Conservation (phyloP, 495 filamentous ascomycete genomes). For the Filosporella fistucella region DNA sequence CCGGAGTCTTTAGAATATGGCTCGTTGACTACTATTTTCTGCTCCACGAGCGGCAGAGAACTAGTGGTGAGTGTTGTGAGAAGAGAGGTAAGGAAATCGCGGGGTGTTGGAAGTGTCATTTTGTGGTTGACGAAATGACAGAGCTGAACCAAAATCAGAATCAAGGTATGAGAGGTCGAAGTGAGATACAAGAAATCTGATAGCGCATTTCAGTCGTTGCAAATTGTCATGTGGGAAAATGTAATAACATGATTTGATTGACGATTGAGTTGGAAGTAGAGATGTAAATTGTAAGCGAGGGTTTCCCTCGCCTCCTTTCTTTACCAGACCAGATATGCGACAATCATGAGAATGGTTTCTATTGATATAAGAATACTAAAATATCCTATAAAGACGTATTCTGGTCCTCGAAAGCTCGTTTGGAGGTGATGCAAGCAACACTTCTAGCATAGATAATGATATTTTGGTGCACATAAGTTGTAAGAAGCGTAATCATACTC, state of each 20-base stretch:
- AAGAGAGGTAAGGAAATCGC: slow-evolving; percentile 39
- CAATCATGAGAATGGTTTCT: too few relatives aligned
- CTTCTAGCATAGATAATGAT: too few relatives aligned
- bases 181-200: not conserved
- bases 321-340: too few relatives aligned
- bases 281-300: too few relatives aligned
- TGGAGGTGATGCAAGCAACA: too few relatives aligned
- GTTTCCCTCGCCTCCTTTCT: too few relatives aligned
- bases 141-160: not conserved
- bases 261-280: too few relatives aligned
- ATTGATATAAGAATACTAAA: too few relatives aligned
- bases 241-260: too few relatives aligned
- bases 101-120: slow-evolving; percentile 30
- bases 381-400: too few relatives aligned
- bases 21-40: not conserved
- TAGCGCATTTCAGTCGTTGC: not conserved
- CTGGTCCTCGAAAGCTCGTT: too few relatives aligned
- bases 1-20: not conserved
- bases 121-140: not conserved
- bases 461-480: too few relatives aligned
- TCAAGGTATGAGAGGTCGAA: not conserved
- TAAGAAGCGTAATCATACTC: not conserved
- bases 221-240: not conserved
- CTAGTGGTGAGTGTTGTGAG: slow-evolving; percentile 34
- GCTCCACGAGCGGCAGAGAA: not conserved